Evolutionary conservation across 1,284 basidiomycete species (phyloP), one percentile per base, ranked within the genome.

Genomic region (Leccinum fuscescens): DNA sequence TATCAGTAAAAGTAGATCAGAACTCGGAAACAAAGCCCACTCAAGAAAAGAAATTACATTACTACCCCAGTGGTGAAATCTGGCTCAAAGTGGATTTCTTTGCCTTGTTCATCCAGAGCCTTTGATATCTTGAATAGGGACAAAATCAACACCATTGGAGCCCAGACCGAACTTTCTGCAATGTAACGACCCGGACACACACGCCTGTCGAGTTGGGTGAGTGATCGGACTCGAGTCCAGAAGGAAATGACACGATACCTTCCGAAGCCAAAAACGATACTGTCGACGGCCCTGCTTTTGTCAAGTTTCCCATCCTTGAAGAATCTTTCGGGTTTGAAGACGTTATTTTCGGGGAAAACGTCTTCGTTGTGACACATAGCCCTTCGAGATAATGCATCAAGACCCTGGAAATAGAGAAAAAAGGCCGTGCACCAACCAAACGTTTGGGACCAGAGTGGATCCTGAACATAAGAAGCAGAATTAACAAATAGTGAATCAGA

Each of bases 311-410:
- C 65, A 11, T 64, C 57, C 15, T 50, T 51, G 14, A 74, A 51
- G 65, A 79, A 82, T 20, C 81, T 69, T 48, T 77, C 74, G 1
- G 81, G 82, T 50, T 72, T 67, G 65, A 84, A 83, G 2, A 51
- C 62, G 44, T 72, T 65, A 1, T 79, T 76, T 15, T 80, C 69
- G 2, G 76, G 74, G 66, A 79, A 83, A 2, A 73, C 48, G 1
- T 63, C 59, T 12, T 73, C 61, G 63, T 83, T 76, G 46, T 77
- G 77, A 60, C 77, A 62, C 50, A 84, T 77, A 6, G 75, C 76
- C 81, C 80, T 80, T 60, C 6, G 11, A 55, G 9, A 3, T 1
- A 24, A 42, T 57, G 24, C 9, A 50, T 64, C 53, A 58, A 17
- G 22, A 15, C 42, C 17, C 17, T 22, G 42, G 42, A 20, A 8